Conservation (phyloP, 306 rosid genomes). For the Fragaria iinumae region DNA sequence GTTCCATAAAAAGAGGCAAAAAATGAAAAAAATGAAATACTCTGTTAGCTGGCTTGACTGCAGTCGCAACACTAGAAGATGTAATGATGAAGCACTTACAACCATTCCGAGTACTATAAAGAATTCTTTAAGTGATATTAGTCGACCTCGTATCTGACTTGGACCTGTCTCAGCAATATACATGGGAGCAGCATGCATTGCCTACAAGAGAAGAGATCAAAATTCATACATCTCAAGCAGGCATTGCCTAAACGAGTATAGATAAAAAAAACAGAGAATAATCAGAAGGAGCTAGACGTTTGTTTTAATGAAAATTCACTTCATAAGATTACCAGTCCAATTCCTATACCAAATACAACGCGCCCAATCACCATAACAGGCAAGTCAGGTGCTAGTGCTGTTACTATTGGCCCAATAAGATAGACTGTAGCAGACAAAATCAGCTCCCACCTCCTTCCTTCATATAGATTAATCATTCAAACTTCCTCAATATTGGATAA, state of each 20-base stretch:
- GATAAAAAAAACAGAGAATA: constrained; percentile 13
- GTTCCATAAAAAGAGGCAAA: too few species aligned
- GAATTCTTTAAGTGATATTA: too few species aligned
- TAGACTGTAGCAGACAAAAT: constrained; percentile 62
- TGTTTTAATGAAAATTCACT: not conserved
- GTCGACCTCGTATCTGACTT: too few species aligned
- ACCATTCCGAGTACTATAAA: too few species aligned
- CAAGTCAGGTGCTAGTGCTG: constrained; percentile 75
- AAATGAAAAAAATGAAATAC: too few species aligned
- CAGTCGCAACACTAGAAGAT: too few species aligned
- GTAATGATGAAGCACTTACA: too few species aligned
- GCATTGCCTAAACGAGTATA: constrained; percentile 69
- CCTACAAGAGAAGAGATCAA: too few species aligned
- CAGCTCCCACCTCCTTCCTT: constrained; percentile 93
- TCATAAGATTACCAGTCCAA: constrained; percentile 74
- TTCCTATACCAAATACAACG: constrained; percentile 69
- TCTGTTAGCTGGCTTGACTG: too few species aligned
- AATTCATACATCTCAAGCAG: constrained; percentile 11
- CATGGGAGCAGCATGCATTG: too few species aligned
- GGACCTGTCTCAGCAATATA: too few species aligned
- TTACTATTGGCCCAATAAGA: constrained; percentile 73
- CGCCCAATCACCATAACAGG: constrained; percentile 73
- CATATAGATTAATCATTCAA: constrained; percentile 27
- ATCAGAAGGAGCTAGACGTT: not conserved
- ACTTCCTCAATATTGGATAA: constrained; percentile 28